These are phyloP conservation scores for Leptographium procerum DNA, from an alignment of 2,329 filamentous ascomycete species.

Conservation along the genomic window DNA sequence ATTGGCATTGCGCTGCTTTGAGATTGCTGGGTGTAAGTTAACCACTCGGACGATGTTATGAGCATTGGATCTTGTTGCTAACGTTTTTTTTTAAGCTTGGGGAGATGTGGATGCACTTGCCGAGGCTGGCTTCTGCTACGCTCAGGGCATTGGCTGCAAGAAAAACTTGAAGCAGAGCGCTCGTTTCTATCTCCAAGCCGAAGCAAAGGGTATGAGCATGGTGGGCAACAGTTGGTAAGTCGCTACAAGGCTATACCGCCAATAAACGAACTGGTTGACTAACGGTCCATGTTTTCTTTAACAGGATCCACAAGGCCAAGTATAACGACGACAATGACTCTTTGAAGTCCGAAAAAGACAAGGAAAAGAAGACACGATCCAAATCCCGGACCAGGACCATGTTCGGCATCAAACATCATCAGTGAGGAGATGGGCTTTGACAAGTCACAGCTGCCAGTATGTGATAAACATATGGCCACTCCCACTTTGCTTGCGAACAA, in stretches of 20 bases:
- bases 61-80: neutral
- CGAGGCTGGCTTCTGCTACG: conserved; percentile 93
- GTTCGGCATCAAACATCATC: conserved; percentile 38
- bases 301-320: conserved; percentile 92
- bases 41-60: neutral
- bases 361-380: conserved; percentile 58
- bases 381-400: conserved; percentile 65
- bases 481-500: neutral
- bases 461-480: neutral
- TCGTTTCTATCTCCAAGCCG: conserved; percentile 79
- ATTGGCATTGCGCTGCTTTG: conserved; percentile 83
- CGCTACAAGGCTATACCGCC: neutral
- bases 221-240: conserved; percentile 94
- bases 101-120: conserved; percentile 89
- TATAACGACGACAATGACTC: conserved; percentile 54
- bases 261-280: neutral
- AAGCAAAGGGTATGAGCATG: conserved; percentile 92
- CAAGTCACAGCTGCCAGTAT: neutral
- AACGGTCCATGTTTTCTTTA: conserved; percentile 5
- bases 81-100: conserved; percentile 48
- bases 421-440: neutral
- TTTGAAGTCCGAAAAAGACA: conserved; percentile 25
- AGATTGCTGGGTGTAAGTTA: conserved; percentile 74
- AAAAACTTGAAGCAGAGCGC: conserved; percentile 94
- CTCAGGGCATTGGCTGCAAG: conserved; percentile 84